Evolutionary conservation across 768 basidiomycete species (phyloP).

Genomic region (Cytidiella melzeri): DNA sequence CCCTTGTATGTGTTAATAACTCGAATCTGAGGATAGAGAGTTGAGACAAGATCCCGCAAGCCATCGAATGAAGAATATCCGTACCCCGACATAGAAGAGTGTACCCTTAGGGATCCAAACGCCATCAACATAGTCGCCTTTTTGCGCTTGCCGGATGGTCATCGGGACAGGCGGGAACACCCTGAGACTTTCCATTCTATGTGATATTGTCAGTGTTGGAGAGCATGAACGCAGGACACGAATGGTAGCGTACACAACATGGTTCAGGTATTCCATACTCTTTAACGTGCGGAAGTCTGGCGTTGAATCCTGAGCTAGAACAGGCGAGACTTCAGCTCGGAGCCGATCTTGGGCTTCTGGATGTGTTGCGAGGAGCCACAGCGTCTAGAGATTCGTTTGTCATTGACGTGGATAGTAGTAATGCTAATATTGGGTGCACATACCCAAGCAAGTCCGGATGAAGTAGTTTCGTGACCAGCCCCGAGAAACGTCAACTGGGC

Average conservation of each 20-base stretch:
- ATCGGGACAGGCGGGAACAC: background rate
- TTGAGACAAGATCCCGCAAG: too few relatives aligned
- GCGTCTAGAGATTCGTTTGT: background rate
- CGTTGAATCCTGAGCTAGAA: background rate
- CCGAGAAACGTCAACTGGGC: background rate
- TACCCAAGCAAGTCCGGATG: constrained; percentile 24
- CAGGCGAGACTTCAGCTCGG: constrained; percentile 22
- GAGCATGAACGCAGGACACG: background rate
- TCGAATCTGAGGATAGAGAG: background rate
- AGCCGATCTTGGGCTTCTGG: constrained; percentile 21
- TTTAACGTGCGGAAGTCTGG: background rate
- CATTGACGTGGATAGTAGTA: background rate
- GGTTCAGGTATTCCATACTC: background rate
- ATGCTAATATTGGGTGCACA: background rate
- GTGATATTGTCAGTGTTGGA: too few relatives aligned
- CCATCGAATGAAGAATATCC: too few relatives aligned
- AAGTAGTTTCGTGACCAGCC: constrained; percentile 28
- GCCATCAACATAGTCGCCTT: background rate
- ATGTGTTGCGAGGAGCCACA: constrained; percentile 25
- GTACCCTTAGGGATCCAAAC: background rate
- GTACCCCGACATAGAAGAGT: background rate
- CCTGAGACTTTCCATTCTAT: background rate
- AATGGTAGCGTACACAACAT: background rate
- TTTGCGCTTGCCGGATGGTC: background rate
- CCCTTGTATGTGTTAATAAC: background rate